Conservation (phyloP, 2,329 filamentous ascomycete species). For the Colletotrichum plurivorum region DNA sequence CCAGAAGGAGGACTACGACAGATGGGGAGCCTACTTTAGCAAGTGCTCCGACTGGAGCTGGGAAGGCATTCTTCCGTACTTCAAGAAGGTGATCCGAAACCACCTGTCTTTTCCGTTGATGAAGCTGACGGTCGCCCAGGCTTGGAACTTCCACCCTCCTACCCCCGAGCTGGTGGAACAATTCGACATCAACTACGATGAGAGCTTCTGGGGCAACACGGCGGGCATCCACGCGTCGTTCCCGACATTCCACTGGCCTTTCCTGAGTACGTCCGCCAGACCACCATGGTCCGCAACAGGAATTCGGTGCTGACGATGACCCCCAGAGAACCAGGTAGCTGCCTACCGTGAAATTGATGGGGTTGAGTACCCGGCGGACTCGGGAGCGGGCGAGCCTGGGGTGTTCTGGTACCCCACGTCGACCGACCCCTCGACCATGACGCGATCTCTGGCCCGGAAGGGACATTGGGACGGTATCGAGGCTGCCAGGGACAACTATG, state of each 20-base stretch:
- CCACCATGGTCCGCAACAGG: neutral
- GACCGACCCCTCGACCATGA: constrained; percentile 46
- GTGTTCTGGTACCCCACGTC: constrained; percentile 52
- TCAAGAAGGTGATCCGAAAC: no score
- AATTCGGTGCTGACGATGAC: neutral
- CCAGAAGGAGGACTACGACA: constrained; percentile 46
- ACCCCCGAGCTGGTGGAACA: constrained; percentile 38
- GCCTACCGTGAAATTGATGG: constrained; percentile 43
- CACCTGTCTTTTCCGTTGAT: no score
- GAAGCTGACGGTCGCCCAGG: constrained; percentile 36
- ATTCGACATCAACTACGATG: constrained; percentile 47
- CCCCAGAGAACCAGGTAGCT: constrained; percentile 43
- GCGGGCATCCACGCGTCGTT: constrained; percentile 46
- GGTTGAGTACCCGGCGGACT: constrained; percentile 45
- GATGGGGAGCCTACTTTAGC: constrained; percentile 45
- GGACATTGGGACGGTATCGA: constrained; percentile 47
- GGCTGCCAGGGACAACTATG: constrained; percentile 38
- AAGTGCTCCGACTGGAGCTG: constrained; percentile 45
- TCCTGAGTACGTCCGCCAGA: constrained; percentile 35
- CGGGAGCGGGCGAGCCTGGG: constrained; percentile 45
- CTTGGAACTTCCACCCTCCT: constrained; percentile 44
- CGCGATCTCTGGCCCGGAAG: constrained; percentile 47
- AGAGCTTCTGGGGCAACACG: constrained; percentile 43
- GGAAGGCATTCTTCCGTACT: constrained; percentile 48
- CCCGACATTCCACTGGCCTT: constrained; percentile 43